Conservation (phyloP, 1,284 basidiomycete genomes). For the Spongiforma sp. region DNA sequence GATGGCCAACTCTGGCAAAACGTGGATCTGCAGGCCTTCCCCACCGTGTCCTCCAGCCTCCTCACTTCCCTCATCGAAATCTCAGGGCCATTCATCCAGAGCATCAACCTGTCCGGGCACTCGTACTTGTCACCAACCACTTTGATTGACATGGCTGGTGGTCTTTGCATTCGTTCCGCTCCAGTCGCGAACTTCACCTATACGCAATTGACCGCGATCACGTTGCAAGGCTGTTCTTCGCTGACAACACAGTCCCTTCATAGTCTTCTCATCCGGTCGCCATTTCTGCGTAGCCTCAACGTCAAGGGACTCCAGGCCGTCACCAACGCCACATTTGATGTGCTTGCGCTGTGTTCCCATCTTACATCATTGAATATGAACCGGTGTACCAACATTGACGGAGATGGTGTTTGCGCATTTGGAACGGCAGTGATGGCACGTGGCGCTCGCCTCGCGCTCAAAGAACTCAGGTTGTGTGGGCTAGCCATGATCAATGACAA, state of each 20-base stretch:
- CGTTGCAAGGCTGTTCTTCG: slow-evolving; percentile 75
- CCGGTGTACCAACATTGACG: slow-evolving; percentile 74
- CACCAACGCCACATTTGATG: slow-evolving; percentile 73
- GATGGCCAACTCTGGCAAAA: slow-evolving; percentile 89
- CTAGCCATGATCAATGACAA: slow-evolving; percentile 63
- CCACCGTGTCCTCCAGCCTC: slow-evolving; percentile 54
- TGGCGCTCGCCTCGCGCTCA: slow-evolving; percentile 53
- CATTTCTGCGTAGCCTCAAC: slow-evolving; percentile 61
- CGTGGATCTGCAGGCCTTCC: slow-evolving; percentile 66
- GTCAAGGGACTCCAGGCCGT: slow-evolving; percentile 74
- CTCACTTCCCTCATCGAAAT: slow-evolving; percentile 54
- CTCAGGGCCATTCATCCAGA: slow-evolving; percentile 71
- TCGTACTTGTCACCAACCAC: slow-evolving; percentile 53
- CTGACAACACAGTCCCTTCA: slow-evolving; percentile 72
- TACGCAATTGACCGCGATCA: slow-evolving; percentile 72
- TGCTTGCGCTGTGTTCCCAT: slow-evolving; percentile 61
- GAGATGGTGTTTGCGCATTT: slow-evolving; percentile 59
- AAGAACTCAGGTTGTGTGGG: slow-evolving; percentile 68
- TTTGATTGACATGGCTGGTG: slow-evolving; percentile 56
- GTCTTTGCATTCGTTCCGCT: slow-evolving; percentile 52
- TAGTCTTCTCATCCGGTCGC: slow-evolving; percentile 72
- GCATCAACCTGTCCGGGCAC: slow-evolving; percentile 73
- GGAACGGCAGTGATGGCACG: slow-evolving; percentile 48
- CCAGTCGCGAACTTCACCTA: slow-evolving; percentile 43
- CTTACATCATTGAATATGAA: slow-evolving; percentile 74